Conservation (phyloP, 768 basidiomycete genomes). For the Pleurotus pulmonarius region DNA sequence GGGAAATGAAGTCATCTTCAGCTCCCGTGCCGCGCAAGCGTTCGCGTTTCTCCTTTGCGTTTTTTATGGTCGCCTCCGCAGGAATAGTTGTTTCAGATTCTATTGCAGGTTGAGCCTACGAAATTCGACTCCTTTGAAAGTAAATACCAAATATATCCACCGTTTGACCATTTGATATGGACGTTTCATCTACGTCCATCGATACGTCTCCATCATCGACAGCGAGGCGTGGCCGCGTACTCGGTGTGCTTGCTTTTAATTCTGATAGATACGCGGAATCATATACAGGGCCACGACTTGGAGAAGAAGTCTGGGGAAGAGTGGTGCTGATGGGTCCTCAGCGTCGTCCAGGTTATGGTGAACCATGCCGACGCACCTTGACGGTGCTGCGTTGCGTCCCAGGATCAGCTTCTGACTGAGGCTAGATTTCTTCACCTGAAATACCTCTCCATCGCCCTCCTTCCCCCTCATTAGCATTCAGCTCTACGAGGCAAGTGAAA, state of each 20-base stretch:
- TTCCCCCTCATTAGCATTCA: constrained; percentile 29
- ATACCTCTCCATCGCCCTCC: constrained; percentile 60
- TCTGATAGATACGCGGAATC: constrained; percentile 70
- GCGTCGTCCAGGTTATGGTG: not conserved
- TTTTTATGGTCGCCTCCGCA: constrained; percentile 64
- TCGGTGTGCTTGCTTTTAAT: constrained; percentile 74
- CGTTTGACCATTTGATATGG: constrained; percentile 28
- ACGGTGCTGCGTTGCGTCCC: constrained; percentile 50
- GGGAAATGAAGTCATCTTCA: constrained; percentile 72
- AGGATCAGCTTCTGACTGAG: constrained; percentile 65
- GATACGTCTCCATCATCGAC: constrained; percentile 46
- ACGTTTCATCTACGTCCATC: constrained; percentile 39
- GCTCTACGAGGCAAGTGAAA: constrained; percentile 13
- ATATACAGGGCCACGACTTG: constrained; percentile 57
- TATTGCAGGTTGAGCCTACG: constrained; percentile 19
- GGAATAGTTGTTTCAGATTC: constrained; percentile 51
- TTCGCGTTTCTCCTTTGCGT: constrained; percentile 75
- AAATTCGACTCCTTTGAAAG: not conserved
- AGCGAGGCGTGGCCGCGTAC: constrained; percentile 40
- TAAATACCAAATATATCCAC: constrained; percentile 27
- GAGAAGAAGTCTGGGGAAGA: constrained; percentile 19
- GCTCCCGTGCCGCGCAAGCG: constrained; percentile 50
- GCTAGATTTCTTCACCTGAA: constrained; percentile 79
- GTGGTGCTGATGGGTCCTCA: not conserved
- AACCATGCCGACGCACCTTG: constrained; percentile 3